Base-by-base conservation (phyloP, 1,284 basidiomycete genomes). In the Microbotryomycetes sp. region DNA sequence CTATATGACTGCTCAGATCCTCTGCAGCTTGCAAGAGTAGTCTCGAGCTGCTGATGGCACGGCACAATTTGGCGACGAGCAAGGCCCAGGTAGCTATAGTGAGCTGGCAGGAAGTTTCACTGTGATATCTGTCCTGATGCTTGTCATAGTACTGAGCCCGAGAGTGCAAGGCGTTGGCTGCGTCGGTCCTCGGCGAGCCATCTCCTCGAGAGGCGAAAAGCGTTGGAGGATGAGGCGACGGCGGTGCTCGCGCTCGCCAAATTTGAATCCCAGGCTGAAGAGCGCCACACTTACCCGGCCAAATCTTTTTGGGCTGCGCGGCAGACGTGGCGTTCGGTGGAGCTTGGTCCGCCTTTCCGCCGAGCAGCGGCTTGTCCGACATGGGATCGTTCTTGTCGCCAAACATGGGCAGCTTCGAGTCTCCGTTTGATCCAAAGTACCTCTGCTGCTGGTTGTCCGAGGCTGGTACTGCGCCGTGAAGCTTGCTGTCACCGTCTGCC, bases 201-300 rank as follows among this genome's bases (percentile, higher is more conserved):
- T n/a, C n/a, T n/a, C n/a, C n/a, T n/a, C n/a, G n/a, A n/a, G n/a
- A n/a, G n/a, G n/a, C n/a, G n/a, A n/a, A n/a, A n/a, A n/a, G n/a
- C n/a, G n/a, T n/a, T n/a, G n/a, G n/a, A n/a, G n/a, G n/a, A n/a
- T n/a, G n/a, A n/a, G n/a, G n/a, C n/a, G n/a, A n/a, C n/a, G n/a
- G n/a, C n/a, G n/a, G n/a, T n/a, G n/a, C n/a, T n/a, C n/a, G n/a
- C n/a, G n/a, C n/a, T n/a, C n/a, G n/a, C n/a, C n/a, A n/a, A n/a
- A n/a, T n/a, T n/a, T n/a, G n/a, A n/a, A n/a, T n/a, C n/a, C n/a
- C n/a, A n/a, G n/a, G n/a, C n/a, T n/a, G n/a, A n/a, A n/a, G n/a
- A n/a, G n/a, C n/a, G n/a, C n/a, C n/a, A 16, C 3, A 59, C 67
- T 30, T 16, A 67, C 67, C 67, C 9, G 67, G 67, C 61, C 65